phyloP scores from a whole-genome alignment of 2,329 filamentous ascomycete genomes.

The Alternaria alternata region DNA sequence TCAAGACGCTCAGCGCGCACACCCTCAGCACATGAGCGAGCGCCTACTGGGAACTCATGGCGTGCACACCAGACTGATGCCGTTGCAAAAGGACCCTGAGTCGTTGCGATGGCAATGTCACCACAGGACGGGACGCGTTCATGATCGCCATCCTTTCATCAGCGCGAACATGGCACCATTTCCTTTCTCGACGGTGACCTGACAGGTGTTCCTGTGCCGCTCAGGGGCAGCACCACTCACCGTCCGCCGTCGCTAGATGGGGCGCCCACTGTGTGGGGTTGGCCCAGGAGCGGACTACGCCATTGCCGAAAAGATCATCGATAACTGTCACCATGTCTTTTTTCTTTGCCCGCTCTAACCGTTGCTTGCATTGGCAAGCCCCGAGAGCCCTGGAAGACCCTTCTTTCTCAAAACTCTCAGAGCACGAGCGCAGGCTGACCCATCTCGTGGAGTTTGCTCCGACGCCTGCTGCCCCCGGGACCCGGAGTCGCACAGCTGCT shows the following conservation, averaged over 20 bases:
- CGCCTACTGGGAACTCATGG: slow-evolving; percentile 6
- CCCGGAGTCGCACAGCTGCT: slow-evolving; percentile 3
- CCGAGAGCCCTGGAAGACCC: slow-evolving; percentile 5
- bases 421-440: neutral
- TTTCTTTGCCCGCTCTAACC: slow-evolving; percentile 17
- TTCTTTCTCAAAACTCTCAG: slow-evolving; percentile 1
- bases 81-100: neutral
- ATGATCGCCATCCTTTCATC: slow-evolving; percentile 34
- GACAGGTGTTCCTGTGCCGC: slow-evolving; percentile 12
- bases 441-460: neutral
- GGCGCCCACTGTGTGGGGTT: slow-evolving; percentile 16
- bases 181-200: slow-evolving; percentile 11
- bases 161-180: slow-evolving; percentile 10
- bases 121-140: slow-evolving; percentile 19
- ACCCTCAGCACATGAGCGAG: neutral
- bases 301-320: slow-evolving; percentile 17
- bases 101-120: slow-evolving; percentile 26
- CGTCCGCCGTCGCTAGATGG: neutral
- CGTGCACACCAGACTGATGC: neutral
- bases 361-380: slow-evolving; percentile 7
- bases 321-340: slow-evolving; percentile 7
- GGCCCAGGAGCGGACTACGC: slow-evolving; percentile 10
- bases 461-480: neutral
- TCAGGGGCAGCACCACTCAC: slow-evolving; percentile 28
- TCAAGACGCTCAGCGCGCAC: slow-evolving; percentile 7